These are phyloP conservation scores for Dryas alaskensis DNA, from an alignment of 306 rosid genomes.

Conservation along the genomic window DNA sequence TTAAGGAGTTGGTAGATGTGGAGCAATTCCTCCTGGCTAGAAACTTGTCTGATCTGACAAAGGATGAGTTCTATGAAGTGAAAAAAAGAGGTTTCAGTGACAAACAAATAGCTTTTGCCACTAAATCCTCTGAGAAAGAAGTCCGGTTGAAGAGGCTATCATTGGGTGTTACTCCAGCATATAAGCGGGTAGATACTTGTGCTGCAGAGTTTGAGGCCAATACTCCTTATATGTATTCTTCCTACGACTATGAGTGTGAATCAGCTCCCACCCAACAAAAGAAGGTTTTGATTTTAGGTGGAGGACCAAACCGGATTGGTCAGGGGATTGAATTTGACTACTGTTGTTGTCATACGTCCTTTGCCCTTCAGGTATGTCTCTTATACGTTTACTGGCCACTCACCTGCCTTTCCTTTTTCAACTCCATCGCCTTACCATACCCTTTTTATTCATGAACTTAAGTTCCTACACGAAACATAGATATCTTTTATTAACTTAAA, in stretches of 20 bases:
- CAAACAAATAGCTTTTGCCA: constrained; percentile 91
- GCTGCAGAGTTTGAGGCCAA: constrained; percentile 99
- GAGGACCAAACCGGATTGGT: constrained; percentile 97
- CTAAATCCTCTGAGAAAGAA: constrained; percentile 74
- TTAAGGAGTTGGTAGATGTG: constrained; percentile 78
- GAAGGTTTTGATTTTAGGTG: constrained; percentile 94
- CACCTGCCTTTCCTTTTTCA: not conserved
- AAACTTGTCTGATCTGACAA: constrained; percentile 56
- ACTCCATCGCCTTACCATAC: not conserved
- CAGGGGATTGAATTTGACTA: constrained; percentile 99
- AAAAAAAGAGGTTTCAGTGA: constrained; percentile 96
- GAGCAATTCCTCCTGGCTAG: constrained; percentile 68
- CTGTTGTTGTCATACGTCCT: constrained; percentile 94
- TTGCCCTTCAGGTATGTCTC: constrained; percentile 77
- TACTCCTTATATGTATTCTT: constrained; percentile 98
- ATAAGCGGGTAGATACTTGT: constrained; percentile 93
- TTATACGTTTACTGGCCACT: not conserved
- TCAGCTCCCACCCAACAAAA: constrained; percentile 77
- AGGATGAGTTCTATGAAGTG: constrained; percentile 74
- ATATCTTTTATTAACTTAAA: not conserved
- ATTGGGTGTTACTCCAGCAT: constrained; percentile 72
- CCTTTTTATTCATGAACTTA: not conserved
- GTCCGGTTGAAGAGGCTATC: constrained; percentile 65
- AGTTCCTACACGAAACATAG: not conserved
- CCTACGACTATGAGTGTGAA: constrained; percentile 96